phyloP scores from a whole-genome alignment of 1,284 basidiomycete species.

The Clitocybe nebularis region DNA sequence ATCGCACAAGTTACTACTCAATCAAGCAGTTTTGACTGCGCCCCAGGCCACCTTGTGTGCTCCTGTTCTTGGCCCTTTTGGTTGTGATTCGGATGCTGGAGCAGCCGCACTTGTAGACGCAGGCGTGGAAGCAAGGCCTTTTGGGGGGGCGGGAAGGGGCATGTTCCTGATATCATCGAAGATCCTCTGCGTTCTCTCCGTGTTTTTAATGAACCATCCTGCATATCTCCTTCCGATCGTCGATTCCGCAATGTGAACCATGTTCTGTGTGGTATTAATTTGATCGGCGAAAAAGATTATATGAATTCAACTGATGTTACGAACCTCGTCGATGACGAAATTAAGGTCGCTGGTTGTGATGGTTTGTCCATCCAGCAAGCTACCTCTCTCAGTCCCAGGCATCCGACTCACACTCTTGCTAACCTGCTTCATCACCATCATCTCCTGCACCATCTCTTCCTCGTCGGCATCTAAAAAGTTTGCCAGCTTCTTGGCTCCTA shows the following conservation, averaged over 20 bases:
- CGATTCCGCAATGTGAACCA: slow-evolving; percentile 94
- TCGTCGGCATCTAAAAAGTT: slow-evolving; percentile 88
- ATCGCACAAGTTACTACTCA: too few relatives aligned
- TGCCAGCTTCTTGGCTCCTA: slow-evolving; percentile 90
- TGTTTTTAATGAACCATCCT: slow-evolving; percentile 96
- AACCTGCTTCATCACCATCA: slow-evolving; percentile 94
- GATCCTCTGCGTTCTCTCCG: slow-evolving; percentile 84
- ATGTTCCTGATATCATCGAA: slow-evolving; percentile 72
- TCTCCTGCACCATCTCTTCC: slow-evolving; percentile 92
- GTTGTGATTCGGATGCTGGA: slow-evolving; percentile 18
- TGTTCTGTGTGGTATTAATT: slow-evolving; percentile 52
- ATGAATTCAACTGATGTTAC: slow-evolving; percentile 21
- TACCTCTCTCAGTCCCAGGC: slow-evolving; percentile 40
- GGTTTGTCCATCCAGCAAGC: slow-evolving; percentile 82
- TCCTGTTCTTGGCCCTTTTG: slow-evolving; percentile 22
- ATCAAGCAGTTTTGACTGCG: slow-evolving; percentile 36
- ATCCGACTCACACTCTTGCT: slow-evolving; percentile 71
- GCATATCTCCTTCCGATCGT: slow-evolving; percentile 91
- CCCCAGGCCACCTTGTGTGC: slow-evolving; percentile 61
- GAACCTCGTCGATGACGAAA: slow-evolving; percentile 90
- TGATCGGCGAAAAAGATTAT: background rate
- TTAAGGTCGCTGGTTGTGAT: slow-evolving; percentile 92
- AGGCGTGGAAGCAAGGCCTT: slow-evolving; percentile 18
- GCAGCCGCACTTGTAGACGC: slow-evolving; percentile 17
- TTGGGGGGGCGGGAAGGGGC: slow-evolving; percentile 44